Evolutionary conservation across 179 eudicot genomes (phyloP).

Genomic region (Silene vulgaris): DNA sequence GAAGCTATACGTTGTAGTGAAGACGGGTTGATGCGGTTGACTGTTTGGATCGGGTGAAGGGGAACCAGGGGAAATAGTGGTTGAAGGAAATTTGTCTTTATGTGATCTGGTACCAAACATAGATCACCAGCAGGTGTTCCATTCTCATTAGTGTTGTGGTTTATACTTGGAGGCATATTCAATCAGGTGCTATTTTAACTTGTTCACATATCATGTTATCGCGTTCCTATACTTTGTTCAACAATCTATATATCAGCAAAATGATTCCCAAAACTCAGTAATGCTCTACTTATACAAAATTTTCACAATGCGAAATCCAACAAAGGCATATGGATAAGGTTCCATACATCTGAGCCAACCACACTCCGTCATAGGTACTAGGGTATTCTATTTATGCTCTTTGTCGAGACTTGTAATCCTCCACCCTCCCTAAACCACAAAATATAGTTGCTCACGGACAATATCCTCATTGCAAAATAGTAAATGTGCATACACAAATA

Average conservation of each 20-base stretch:
- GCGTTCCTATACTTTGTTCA: background rate
- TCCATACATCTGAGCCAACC: background rate
- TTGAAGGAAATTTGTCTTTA: too few relatives aligned
- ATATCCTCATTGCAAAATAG: background rate
- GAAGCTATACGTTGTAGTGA: too few relatives aligned
- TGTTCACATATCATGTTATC: background rate
- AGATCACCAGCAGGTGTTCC: too few relatives aligned
- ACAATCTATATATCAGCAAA: background rate
- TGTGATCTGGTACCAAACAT: too few relatives aligned
- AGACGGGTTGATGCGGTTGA: too few relatives aligned
- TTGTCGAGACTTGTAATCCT: background rate
- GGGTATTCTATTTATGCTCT: background rate
- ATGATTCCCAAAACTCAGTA: background rate
- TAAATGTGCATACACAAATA: background rate
- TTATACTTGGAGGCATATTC: too few relatives aligned
- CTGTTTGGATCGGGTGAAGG: too few relatives aligned
- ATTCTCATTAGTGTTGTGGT: too few relatives aligned
- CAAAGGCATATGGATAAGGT: background rate
- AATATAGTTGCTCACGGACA: background rate
- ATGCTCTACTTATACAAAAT: background rate
- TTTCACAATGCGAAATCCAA: background rate
- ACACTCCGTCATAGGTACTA: background rate
- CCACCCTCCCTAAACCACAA: slow-evolving; percentile 1
- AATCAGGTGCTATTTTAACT: too few relatives aligned
- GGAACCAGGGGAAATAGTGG: too few relatives aligned